Base-by-base conservation (phyloP, 352 stramenopile species). In the Globisporangium cystogenes region DNA sequence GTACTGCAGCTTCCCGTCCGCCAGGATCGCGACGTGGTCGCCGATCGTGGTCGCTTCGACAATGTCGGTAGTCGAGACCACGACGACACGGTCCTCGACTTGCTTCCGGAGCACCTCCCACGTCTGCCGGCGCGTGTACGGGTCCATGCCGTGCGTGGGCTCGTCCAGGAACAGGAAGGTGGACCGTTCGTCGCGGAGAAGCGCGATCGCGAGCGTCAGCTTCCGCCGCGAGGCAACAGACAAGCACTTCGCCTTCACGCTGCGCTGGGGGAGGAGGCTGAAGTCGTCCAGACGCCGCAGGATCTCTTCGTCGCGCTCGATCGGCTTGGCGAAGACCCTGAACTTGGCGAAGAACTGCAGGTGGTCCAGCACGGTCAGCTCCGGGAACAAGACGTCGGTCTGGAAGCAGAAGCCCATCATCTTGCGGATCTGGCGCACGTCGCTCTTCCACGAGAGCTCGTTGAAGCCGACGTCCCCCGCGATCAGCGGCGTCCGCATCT, bases 51-150 rank as follows among this genome's bases (percentile, higher is more conserved):
- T 79, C 1, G 83, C 81, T 60, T 96, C 87, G 29, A 96, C 85
- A 80, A 97, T 96, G 51, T 97, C 97, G 56, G 97, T 91, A 20
- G 89, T 97, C 1, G 86, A 94, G 11, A 96, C 48, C 21, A 96
- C 62, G 18, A 94, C 85, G n/a, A 86, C 56, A 18, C 65, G 60
- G 36, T 74, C 59, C 54, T 72, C 39, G 16, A 64, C 45, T 35
- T 66, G 68, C 48, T 65, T 53, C 3, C 67, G 55, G 5, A 82
- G 55, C 10, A 94, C 59, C 27, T 87, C 60, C 87, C 87, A 97
- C 63, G 97, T 75, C 41, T 97, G 97, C 36, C 89, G 67, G 24
- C 93, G 71, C n/a, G 62, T 82, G 61, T 95, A 97, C 20, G 92
- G 90, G 57, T 98, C 95, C 88, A 98, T 97, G 6, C 93, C 92